A percentile compares a stretch with the other conserved stretches of the same genome.
Evolutionary conservation across 2,329 filamentous ascomycete genomes (phyloP).

Genomic region (Ustulina deusta): DNA sequence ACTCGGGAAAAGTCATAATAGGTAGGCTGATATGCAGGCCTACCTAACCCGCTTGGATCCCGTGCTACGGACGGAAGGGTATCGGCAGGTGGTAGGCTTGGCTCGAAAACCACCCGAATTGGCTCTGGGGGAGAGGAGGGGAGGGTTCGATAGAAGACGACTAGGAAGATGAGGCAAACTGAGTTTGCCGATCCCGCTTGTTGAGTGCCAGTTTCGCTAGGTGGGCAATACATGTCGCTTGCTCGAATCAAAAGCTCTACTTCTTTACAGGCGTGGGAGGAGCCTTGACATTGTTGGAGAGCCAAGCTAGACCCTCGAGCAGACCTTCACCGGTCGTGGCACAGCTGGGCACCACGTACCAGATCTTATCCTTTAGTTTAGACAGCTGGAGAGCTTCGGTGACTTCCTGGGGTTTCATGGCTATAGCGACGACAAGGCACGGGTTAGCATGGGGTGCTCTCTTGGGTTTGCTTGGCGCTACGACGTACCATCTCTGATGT

Average conservation of each 20-base stretch:
- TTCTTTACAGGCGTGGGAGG: slow-evolving; percentile 67
- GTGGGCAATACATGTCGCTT: slow-evolving; percentile 6
- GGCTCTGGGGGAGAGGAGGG: background rate
- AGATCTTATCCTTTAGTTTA: slow-evolving; percentile 84
- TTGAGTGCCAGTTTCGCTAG: slow-evolving; percentile 9
- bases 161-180: background rate
- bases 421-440: slow-evolving; percentile 55
- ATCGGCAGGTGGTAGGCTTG: background rate
- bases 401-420: slow-evolving; percentile 83
- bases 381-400: slow-evolving; percentile 81
- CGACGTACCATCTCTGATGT: slow-evolving; percentile 78
- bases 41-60: background rate
- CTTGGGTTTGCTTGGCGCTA: background rate
- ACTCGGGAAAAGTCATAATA: background rate
- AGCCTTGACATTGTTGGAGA: slow-evolving; percentile 85
- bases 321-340: slow-evolving; percentile 85
- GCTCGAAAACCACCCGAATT: background rate
- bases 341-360: slow-evolving; percentile 86
- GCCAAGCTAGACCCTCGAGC: slow-evolving; percentile 83
- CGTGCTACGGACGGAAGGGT: background rate
- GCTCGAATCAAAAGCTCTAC: slow-evolving; percentile 51
- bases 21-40: background rate
- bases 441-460: slow-evolving; percentile 29
- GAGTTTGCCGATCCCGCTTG: background rate
- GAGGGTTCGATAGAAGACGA: background rate